These are phyloP conservation scores for Cercospora canescens DNA, from an alignment of 2,329 filamentous ascomycete species.

Conservation along the genomic window DNA sequence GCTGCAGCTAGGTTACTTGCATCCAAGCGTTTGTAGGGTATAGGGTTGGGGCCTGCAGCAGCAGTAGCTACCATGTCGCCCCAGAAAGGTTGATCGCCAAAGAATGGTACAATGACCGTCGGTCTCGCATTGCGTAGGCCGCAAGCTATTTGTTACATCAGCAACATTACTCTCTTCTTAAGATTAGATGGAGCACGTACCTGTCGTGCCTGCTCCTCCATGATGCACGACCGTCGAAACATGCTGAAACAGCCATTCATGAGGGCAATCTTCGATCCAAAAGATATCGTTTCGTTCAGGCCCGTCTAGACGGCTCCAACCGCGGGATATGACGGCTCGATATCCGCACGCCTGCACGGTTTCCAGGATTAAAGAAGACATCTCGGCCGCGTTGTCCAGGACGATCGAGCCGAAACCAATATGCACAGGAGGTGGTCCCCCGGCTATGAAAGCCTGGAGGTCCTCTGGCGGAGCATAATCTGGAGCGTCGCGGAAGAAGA, in stretches of 20 bases:
- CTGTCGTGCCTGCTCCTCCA: conserved; percentile 73
- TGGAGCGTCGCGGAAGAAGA: background rate
- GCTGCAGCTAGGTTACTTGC: conserved; percentile 66
- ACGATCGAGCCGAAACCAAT: background rate
- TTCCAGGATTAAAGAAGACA: background rate
- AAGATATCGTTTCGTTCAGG: conserved; percentile 63
- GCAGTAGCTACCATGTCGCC: conserved; percentile 67
- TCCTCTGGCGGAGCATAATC: background rate
- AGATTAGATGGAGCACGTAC: background rate
- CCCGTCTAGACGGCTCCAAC: conserved; percentile 66
- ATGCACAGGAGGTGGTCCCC: background rate
- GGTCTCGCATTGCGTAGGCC: conserved; percentile 70
- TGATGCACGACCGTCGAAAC: conserved; percentile 70
- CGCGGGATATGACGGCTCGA: background rate
- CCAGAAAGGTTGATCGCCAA: conserved; percentile 79
- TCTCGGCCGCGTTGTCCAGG: background rate
- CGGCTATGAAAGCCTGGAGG: background rate
- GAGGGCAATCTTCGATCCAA: conserved; percentile 72
- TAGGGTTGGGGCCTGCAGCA: conserved; percentile 64
- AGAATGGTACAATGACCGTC: conserved; percentile 76
- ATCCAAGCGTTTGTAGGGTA: conserved; percentile 67
- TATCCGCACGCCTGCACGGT: background rate
- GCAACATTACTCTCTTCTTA: background rate
- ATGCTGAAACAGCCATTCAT: conserved; percentile 74
- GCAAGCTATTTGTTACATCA: conserved; percentile 51